A percentile compares a stretch with the other conserved stretches of the same genome.
Conservation (phyloP, 2,329 filamentous ascomycete species). For the Aspergillus ochraceoroseus region DNA sequence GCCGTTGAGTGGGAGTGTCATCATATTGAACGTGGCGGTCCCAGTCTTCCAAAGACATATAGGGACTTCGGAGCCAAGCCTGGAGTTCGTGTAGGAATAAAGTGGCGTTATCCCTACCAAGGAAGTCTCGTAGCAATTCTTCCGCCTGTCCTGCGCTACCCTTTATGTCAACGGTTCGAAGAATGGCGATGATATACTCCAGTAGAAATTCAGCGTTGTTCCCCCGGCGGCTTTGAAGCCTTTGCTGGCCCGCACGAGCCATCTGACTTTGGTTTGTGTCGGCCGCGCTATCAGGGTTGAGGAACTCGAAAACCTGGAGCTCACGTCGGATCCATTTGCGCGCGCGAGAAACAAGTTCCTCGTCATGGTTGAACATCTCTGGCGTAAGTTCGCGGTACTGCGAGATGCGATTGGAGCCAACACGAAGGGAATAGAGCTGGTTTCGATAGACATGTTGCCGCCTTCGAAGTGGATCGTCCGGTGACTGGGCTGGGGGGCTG, state of each 20-base stretch:
- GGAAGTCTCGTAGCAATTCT: slow-evolving; percentile 69
- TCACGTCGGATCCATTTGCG: slow-evolving; percentile 79
- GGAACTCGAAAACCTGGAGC: slow-evolving; percentile 73
- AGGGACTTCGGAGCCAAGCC: slow-evolving; percentile 78
- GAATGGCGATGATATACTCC: slow-evolving; percentile 76
- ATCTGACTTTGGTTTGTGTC: slow-evolving; percentile 17
- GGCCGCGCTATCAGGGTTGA: slow-evolving; percentile 44
- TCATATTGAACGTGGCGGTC: slow-evolving; percentile 73
- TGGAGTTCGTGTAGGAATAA: slow-evolving; percentile 82
- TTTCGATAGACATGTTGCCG: slow-evolving; percentile 69
- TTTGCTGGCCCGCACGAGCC: slow-evolving; percentile 29
- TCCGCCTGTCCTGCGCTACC: slow-evolving; percentile 73
- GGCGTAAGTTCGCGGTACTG: slow-evolving; percentile 71
- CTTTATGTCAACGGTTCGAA: slow-evolving; percentile 78
- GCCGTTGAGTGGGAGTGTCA: slow-evolving; percentile 15
- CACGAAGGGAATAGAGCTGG: slow-evolving; percentile 69
- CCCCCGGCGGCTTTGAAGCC: slow-evolving; percentile 45
- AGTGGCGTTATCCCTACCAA: slow-evolving; percentile 67
- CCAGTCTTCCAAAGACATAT: slow-evolving; percentile 66
- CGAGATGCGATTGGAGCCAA: slow-evolving; percentile 75
- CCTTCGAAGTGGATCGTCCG: slow-evolving; percentile 49
- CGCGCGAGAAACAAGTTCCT: slow-evolving; percentile 68
- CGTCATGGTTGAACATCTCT: slow-evolving; percentile 57
- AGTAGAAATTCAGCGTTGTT: slow-evolving; percentile 79
- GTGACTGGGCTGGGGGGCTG: slow-evolving; percentile 29